Conservation (phyloP, 768 basidiomycete species). For the Termitomyces sp. region DNA sequence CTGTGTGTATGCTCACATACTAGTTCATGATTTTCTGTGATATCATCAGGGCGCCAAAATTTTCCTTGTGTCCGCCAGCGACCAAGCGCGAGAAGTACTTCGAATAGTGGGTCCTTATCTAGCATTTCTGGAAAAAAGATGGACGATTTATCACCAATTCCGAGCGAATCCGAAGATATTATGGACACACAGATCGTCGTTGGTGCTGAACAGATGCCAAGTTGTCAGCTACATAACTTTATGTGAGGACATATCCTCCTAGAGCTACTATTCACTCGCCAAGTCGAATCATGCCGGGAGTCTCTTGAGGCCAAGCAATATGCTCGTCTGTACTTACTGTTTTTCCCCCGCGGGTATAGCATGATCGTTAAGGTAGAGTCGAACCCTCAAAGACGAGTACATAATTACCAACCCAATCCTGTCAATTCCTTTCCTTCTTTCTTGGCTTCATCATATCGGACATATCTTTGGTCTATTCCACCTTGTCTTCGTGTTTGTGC, state of each 20-base stretch:
- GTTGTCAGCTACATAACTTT: no score
- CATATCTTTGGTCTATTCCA: no score
- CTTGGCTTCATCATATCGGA: not conserved
- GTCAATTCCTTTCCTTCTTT: not conserved
- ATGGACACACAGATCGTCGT: not conserved
- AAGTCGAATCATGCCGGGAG: no score
- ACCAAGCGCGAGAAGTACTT: not conserved
- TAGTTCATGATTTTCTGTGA: not conserved
- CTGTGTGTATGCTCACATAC: not conserved
- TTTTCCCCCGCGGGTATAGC: not conserved
- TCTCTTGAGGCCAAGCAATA: no score
- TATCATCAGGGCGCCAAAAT: not conserved
- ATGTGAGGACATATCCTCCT: no score
- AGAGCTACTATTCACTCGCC: no score
- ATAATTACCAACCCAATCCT: not conserved
- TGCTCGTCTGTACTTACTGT: not conserved
- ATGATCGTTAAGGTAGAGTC: not conserved
- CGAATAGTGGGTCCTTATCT: not conserved
- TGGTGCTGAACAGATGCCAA: not conserved
- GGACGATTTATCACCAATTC: not conserved
- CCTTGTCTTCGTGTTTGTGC: not conserved
- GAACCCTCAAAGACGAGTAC: no score
- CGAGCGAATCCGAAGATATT: not conserved
- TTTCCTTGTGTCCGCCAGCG: not conserved
- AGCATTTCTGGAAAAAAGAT: not conserved